Base-by-base conservation (phyloP, 2,329 filamentous ascomycete genomes). In the Penicillium sp. region DNA sequence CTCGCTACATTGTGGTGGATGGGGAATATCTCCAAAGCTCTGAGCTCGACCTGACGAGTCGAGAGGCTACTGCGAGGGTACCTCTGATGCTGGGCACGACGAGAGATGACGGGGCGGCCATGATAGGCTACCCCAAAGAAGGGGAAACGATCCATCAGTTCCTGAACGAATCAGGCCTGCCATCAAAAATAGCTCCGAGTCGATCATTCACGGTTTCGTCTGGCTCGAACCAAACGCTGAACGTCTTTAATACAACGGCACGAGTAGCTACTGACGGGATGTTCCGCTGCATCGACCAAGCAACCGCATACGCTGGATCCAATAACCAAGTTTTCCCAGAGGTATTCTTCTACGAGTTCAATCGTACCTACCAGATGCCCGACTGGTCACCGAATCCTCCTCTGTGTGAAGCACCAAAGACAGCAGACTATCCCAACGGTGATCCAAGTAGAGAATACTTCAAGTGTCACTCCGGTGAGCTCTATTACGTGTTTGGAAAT, bases 331-430 rank as follows among this genome's bases (percentile, higher is more conserved):
- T 81, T 0, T 83, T 87, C 67, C 71, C 78, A 30, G 73, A 76
- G 5, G 76, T 85, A 0, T 87, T 84, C 70, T 87, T 82, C 70
- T 88, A 88, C 73, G 83, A 87, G 69, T 84, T 87, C 66, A 83
- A 86, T 61, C 81, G 85, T 48, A 83, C 82, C 0, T 70, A 70
- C 30, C 68, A 70, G 38, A 85, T 84, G 65, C 79, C 80, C 58
- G 82, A 80, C 1, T 81, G 81, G 52, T 82, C 82, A 38, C 86
- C 84, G 35, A 85, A 87, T 52, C 75, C 79, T 22, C 78, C 65
- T 0, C 40, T 83, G 2, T 82, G 83, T 46, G 76, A 82, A 0
- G 79, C 81, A 72, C 71, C 79, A 65, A 61, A 78, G 70, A 65
- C 72, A 52, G 64, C 81, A 57, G 61, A 64, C 58, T 64, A 70